These are phyloP conservation scores for Lachnellula occidentalis DNA, from an alignment of 2,329 filamentous ascomycete species.

Conservation along the genomic window DNA sequence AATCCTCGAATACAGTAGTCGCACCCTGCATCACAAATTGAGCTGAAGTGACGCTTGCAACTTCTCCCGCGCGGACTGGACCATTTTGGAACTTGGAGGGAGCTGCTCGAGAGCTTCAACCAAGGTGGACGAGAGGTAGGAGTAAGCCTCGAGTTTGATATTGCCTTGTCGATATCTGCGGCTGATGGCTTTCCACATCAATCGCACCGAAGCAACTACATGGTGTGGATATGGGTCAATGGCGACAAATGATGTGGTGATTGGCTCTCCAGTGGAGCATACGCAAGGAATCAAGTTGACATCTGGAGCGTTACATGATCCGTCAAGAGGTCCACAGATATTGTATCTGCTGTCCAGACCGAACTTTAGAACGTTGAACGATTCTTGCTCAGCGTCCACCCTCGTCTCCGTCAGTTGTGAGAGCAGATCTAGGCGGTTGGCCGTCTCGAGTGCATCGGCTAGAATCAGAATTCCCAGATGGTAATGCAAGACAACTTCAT, in stretches of 20 bases:
- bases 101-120: constrained; percentile 25
- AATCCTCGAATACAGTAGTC: too few relatives aligned
- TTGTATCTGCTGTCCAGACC: constrained; percentile 23
- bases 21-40: neutral
- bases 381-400: neutral
- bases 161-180: constrained; percentile 23
- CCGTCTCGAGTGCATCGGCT: neutral
- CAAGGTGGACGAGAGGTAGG: constrained; percentile 23
- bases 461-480: neutral
- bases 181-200: constrained; percentile 27
- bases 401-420: neutral
- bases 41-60: neutral
- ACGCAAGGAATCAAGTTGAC: neutral
- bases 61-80: neutral
- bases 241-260: constrained; percentile 25
- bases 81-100: constrained; percentile 12
- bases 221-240: constrained; percentile 32
- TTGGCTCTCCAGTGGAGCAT: neutral
- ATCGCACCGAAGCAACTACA: constrained; percentile 28
- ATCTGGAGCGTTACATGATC: neutral
- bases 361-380: neutral
- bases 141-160: constrained; percentile 23
- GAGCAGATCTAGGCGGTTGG: neutral
- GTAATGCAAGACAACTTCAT: constrained; percentile 25
- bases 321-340: constrained; percentile 11